A percentile compares a stretch with the other conserved stretches of the same genome.
These are phyloP conservation scores for Clonostachys rosea DNA, from an alignment of 2,329 filamentous ascomycete genomes.

Conservation along the genomic window DNA sequence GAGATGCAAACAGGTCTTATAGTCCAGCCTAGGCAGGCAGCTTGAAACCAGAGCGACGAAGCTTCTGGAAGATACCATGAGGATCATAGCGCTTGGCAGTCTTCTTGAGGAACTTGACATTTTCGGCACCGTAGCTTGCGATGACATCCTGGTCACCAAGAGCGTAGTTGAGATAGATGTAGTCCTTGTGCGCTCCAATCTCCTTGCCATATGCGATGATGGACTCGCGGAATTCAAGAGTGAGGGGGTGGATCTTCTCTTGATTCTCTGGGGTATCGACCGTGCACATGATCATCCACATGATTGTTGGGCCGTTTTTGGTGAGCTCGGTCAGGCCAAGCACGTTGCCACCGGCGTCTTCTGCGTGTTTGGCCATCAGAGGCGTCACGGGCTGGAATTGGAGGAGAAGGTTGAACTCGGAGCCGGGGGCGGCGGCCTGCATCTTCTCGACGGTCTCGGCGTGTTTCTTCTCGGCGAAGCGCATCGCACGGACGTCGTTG, in stretches of 20 bases:
- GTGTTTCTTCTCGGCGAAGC: no score
- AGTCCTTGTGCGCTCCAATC: conserved; percentile 4
- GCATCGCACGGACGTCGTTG: conserved; percentile 1
- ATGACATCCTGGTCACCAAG: conserved; percentile 4
- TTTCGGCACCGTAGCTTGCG: conserved; percentile 6
- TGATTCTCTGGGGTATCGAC: conserved; percentile 3
- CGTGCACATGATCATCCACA: conserved; percentile 4
- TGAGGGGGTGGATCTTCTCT: not conserved
- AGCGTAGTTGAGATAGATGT: conserved; percentile 2
- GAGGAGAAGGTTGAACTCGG: conserved; percentile 8
- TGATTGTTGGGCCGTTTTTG: conserved; percentile 6
- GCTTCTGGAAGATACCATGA: conserved; percentile 3
- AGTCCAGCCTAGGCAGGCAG: not conserved
- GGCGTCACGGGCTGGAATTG: conserved; percentile 10
- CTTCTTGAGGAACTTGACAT: conserved; percentile 4
- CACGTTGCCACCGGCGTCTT: conserved; percentile 4
- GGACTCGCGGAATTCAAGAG: conserved; percentile 1
- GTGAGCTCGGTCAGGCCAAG: conserved; percentile 5
- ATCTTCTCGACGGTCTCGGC: conserved; percentile 10
- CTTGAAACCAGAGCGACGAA: not conserved
- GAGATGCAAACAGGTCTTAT: not conserved
- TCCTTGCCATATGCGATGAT: conserved; percentile 3
- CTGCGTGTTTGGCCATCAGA: conserved; percentile 4
- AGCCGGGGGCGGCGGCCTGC: conserved; percentile 7
- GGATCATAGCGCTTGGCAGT: conserved; percentile 7